Conservation (phyloP, 495 filamentous ascomycete genomes). For the Neurospora discreta region DNA sequence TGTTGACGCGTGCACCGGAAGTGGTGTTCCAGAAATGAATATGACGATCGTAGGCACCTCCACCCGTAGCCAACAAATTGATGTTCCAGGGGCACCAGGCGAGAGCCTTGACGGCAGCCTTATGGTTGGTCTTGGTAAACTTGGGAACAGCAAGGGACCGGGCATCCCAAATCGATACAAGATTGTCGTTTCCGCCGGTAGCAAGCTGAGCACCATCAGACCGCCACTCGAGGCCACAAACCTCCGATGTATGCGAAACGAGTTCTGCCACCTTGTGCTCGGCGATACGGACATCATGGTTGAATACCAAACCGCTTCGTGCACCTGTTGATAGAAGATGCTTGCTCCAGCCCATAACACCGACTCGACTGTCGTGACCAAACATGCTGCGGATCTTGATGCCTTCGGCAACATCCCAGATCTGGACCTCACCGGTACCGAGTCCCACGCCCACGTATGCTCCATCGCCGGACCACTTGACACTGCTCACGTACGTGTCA, state of each 20-base stretch:
- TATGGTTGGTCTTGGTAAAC: slow-evolving; percentile 99
- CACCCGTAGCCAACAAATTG: slow-evolving; percentile 92
- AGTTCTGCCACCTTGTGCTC: slow-evolving; percentile 97
- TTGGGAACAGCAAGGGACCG: slow-evolving; percentile 86
- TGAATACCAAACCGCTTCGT: slow-evolving; percentile 90
- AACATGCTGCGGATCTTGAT: slow-evolving; percentile 96
- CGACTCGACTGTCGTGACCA: slow-evolving; percentile 91
- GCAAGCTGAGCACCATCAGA: slow-evolving; percentile 92
- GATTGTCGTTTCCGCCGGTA: slow-evolving; percentile 95
- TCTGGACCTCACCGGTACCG: slow-evolving; percentile 92
- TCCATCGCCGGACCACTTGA: slow-evolving; percentile 97
- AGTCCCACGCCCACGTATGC: slow-evolving; percentile 94
- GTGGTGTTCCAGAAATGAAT: slow-evolving; percentile 99
- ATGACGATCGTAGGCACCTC: slow-evolving; percentile 90
- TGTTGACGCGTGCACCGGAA: slow-evolving; percentile 92
- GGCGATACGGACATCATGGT: slow-evolving; percentile 96
- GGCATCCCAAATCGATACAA: slow-evolving; percentile 98
- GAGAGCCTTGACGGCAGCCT: slow-evolving; percentile 93
- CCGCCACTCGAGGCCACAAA: slow-evolving; percentile 96
- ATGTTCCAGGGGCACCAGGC: slow-evolving; percentile 99
- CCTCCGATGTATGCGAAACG: slow-evolving; percentile 90
- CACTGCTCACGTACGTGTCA: slow-evolving; percentile 94
- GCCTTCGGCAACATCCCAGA: slow-evolving; percentile 96
- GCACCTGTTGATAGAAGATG: slow-evolving; percentile 92
- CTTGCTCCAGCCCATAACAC: slow-evolving; percentile 98